A percentile compares a stretch with the other conserved stretches of the same genome.
Evolutionary conservation across 2,329 filamentous ascomycete species (phyloP).

Genomic region (Diaporthe capsici): DNA sequence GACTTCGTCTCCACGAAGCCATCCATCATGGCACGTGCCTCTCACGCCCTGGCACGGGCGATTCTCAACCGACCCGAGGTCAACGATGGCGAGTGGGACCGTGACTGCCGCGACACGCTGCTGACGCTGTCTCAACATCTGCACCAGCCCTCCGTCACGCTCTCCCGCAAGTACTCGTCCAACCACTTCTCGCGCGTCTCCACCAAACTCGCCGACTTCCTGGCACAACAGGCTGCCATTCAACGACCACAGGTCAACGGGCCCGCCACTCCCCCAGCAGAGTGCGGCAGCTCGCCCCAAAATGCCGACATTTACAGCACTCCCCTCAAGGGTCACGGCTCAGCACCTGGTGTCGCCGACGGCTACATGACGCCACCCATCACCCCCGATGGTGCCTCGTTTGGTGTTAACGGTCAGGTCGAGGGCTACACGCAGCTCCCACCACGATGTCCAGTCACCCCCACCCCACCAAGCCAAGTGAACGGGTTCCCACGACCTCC

Average conservation of each 20-base stretch:
- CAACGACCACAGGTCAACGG: slow-evolving; percentile 60
- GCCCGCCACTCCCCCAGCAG: slow-evolving; percentile 73
- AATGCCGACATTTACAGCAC: slow-evolving; percentile 79
- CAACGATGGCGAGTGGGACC: slow-evolving; percentile 82
- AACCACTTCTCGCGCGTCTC: slow-evolving; percentile 67
- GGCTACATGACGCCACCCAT: slow-evolving; percentile 90
- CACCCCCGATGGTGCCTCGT: slow-evolving; percentile 79
- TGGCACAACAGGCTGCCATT: slow-evolving; percentile 71
- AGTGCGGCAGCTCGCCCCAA: slow-evolving; percentile 64
- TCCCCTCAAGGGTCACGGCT: slow-evolving; percentile 81
- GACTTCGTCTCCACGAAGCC: slow-evolving; percentile 96
- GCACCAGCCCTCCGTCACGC: slow-evolving; percentile 69
- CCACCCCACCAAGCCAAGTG: slow-evolving; percentile 65
- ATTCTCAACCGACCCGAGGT: slow-evolving; percentile 86
- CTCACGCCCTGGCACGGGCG: slow-evolving; percentile 87
- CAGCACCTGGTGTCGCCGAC: slow-evolving; percentile 72
- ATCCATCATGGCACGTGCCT: slow-evolving; percentile 90
- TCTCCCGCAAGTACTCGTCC: slow-evolving; percentile 72
- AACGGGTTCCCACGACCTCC: slow-evolving; percentile 54
- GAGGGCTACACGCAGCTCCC: slow-evolving; percentile 65
- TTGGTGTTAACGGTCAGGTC: slow-evolving; percentile 58
- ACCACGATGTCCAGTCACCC: slow-evolving; percentile 73
- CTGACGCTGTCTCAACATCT: slow-evolving; percentile 72
- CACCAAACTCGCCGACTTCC: slow-evolving; percentile 69
- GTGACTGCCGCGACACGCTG: slow-evolving; percentile 77